These are phyloP conservation scores for Dendrostoma leiphaemia DNA, from an alignment of 2,329 filamentous ascomycete species.

Conservation along the genomic window DNA sequence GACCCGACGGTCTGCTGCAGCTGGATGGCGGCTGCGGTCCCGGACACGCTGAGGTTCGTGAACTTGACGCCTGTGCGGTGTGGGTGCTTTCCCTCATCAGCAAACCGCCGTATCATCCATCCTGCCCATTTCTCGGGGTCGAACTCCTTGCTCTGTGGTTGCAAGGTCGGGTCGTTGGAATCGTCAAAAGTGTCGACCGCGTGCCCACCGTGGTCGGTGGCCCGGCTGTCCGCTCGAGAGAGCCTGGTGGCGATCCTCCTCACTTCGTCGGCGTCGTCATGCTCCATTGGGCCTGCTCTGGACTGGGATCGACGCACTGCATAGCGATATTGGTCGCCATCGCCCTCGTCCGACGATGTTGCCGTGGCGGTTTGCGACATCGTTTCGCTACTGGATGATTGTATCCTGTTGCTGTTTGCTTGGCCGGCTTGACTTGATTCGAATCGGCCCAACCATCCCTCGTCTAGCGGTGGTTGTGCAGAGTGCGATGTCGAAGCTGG, in stretches of 20 bases:
- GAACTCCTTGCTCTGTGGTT: constrained; percentile 38
- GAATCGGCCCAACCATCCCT: too few relatives aligned
- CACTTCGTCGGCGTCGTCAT: too few relatives aligned
- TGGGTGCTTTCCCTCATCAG: constrained; percentile 53
- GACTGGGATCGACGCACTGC: too few relatives aligned
- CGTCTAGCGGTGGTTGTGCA: too few relatives aligned
- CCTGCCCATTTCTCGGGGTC: constrained; percentile 41
- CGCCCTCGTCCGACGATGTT: too few relatives aligned
- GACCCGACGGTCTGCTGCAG: constrained; percentile 67
- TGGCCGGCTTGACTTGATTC: too few relatives aligned
- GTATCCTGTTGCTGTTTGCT: too few relatives aligned
- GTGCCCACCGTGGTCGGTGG: background rate
- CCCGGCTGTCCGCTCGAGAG: background rate
- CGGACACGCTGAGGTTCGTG: constrained; percentile 64
- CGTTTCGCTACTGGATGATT: too few relatives aligned
- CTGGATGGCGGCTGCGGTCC: constrained; percentile 65
- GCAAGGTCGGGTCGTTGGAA: constrained; percentile 32
- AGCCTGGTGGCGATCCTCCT: constrained; percentile 8
- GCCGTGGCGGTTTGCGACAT: too few relatives aligned
- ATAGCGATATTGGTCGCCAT: too few relatives aligned
- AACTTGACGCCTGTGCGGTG: constrained; percentile 60
- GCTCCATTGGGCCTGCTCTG: too few relatives aligned
- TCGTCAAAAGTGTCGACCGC: background rate
- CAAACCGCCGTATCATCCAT: constrained; percentile 39
- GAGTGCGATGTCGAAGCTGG: too few relatives aligned